Evolutionary conservation across 2,329 filamentous ascomycete genomes (phyloP), one percentile per base, ranked within the genome.

Genomic region (Calonectria ilicicola): DNA sequence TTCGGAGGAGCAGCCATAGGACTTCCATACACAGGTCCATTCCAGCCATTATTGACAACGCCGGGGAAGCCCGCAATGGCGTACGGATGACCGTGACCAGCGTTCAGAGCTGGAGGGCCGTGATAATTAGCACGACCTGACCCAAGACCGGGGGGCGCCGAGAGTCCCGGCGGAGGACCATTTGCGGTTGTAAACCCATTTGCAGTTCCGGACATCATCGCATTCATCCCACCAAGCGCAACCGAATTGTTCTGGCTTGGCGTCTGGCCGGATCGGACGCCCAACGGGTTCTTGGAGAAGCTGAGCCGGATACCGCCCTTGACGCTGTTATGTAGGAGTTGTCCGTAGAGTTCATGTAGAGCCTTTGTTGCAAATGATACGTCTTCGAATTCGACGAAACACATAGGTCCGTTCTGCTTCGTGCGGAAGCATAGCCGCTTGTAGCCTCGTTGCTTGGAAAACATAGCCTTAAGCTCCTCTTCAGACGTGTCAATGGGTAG

Each of bases 301-400:
- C 95, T 98, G 69, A 99, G 88, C 27, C 97, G 93, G 79, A 99
- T 98, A 40, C 97, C 97, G 8, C 96, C 96, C 82, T 98, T 98
- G 81, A 95, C 91, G 80, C 95, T 98, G 84, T 98, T 98, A 82
- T 96, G 95, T 38, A 98, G 89, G 62, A 91, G 92, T 63, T 93
- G 91, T 0, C 97, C 97, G 80, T 98, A 98, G 1, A 98, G 89
- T 69, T 98, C 95, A 75, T 96, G 92, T 3, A 98, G 89, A 1
- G 96, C 93, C 84, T 97, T 98, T 49, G 96, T 98, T 0, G 97
- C 96, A 80, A 95, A 96, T 1, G 94, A 94, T 14, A 98, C 90
- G 79, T 98, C 96, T 80, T 98, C 96, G 78, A 98, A 99, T 83
- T 99, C 97, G 44, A 99, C 97, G 83, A 98, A 98, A 82, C 97